A percentile compares a stretch with the other conserved stretches of the same genome.
phyloP scores from a whole-genome alignment of 768 basidiomycete genomes.

The Lenzites betulinus region DNA sequence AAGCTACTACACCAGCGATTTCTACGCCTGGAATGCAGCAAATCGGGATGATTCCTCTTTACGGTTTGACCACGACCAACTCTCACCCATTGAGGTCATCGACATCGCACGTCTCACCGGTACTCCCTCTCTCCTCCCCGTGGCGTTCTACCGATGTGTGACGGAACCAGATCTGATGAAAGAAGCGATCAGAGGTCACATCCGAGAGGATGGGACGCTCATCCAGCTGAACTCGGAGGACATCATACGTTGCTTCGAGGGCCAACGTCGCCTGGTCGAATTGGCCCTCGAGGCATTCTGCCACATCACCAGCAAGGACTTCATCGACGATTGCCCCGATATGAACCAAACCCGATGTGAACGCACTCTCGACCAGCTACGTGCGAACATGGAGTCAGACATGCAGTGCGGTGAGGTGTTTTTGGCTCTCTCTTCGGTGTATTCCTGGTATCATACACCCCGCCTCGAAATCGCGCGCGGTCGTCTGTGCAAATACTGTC shows the following conservation, averaged over 20 bases:
- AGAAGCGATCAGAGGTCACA: background rate
- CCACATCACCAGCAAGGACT: no score
- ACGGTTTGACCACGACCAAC: background rate
- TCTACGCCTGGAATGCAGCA: no score
- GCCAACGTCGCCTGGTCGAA: background rate
- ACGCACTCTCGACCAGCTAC: no score
- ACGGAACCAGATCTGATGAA: background rate
- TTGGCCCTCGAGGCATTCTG: background rate
- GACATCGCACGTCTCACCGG: conserved; percentile 14
- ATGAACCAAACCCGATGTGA: no score
- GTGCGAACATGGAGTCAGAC: no score
- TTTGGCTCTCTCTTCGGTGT: background rate
- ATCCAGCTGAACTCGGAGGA: background rate
- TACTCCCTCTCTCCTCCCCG: conserved; percentile 10
- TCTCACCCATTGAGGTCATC: conserved; percentile 3
- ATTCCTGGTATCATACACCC: background rate
- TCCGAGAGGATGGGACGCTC: background rate
- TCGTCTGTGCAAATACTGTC: no score
- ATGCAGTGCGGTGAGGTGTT: no score
- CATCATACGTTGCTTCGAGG: background rate
- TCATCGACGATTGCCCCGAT: no score
- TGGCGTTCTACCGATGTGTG: conserved; percentile 3
- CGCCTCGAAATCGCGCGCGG: no score
- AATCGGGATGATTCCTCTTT: no score
- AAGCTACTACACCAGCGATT: conserved; percentile 1